These are phyloP conservation scores for Curvularia spicifera DNA, from an alignment of 2,329 filamentous ascomycete species.

Conservation along the genomic window DNA sequence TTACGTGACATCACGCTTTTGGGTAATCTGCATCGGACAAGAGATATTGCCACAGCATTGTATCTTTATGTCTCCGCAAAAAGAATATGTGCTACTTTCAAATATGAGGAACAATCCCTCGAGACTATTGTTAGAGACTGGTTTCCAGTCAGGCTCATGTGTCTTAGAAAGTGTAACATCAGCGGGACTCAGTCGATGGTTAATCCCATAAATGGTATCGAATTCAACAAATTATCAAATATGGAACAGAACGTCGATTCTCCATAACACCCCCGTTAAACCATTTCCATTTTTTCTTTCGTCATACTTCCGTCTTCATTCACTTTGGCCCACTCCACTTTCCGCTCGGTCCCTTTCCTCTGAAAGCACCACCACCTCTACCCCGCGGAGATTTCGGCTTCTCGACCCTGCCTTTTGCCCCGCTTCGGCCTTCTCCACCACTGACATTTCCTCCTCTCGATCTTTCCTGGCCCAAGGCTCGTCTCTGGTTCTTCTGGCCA, in stretches of 20 bases:
- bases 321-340: constrained; percentile 19
- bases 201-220: constrained; percentile 4
- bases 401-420: constrained; percentile 20
- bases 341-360: constrained; percentile 14
- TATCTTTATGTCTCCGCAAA: background rate
- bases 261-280: background rate
- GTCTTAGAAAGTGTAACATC: background rate
- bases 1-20: background rate
- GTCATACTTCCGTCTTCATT: background rate
- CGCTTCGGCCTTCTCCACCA: constrained; percentile 28
- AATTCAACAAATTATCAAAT: constrained; percentile 3
- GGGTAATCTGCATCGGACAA: background rate
- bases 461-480: constrained; percentile 48
- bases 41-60: background rate
- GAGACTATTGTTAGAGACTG: background rate
- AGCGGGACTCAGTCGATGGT: background rate
- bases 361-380: constrained; percentile 20
- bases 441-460: constrained; percentile 36
- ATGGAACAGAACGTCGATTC: background rate
- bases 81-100: too few relatives aligned
- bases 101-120: background rate
- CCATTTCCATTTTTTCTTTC: constrained; percentile 9
- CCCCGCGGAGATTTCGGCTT: constrained; percentile 17
- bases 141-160: background rate
- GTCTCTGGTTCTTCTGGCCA: constrained; percentile 38